Conservation (phyloP, 108 stramenopile species). For the Skeletonema potamos region DNA sequence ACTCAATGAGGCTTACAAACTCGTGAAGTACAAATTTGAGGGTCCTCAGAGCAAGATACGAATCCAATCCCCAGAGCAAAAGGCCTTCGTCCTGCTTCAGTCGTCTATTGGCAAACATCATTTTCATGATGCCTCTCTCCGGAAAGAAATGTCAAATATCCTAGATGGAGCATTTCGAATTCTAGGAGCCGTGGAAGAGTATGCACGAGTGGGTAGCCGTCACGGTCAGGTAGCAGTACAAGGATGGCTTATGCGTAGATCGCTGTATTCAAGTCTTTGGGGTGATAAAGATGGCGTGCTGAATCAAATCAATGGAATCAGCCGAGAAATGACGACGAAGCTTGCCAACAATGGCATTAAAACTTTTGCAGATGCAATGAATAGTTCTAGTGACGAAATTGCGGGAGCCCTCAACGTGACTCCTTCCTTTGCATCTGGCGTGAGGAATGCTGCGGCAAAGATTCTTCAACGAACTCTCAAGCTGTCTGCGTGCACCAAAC, state of each 20-base stretch:
- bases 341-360: slow-evolving; percentile 56
- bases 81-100: slow-evolving; percentile 86
- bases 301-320: slow-evolving; percentile 77
- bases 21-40: slow-evolving; percentile 71
- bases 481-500: slow-evolving; percentile 50
- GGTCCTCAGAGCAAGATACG: slow-evolving; percentile 76
- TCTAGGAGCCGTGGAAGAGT: slow-evolving; percentile 72
- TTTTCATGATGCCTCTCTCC: slow-evolving; percentile 64
- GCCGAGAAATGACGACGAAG: slow-evolving; percentile 42
- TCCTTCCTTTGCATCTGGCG: slow-evolving; percentile 57
- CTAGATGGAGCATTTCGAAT: slow-evolving; percentile 66
- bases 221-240: slow-evolving; percentile 64
- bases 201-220: slow-evolving; percentile 62
- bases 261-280: slow-evolving; percentile 66
- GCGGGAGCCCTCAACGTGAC: slow-evolving; percentile 48
- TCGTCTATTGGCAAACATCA: slow-evolving; percentile 63
- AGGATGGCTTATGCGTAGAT: slow-evolving; percentile 60
- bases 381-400: slow-evolving; percentile 44
- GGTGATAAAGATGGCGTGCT: slow-evolving; percentile 66
- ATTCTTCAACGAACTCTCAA: slow-evolving; percentile 59
- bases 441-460: slow-evolving; percentile 50
- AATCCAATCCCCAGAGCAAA: slow-evolving; percentile 70
- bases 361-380: slow-evolving; percentile 73
- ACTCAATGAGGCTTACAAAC: slow-evolving; percentile 80
- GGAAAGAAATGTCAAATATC: slow-evolving; percentile 67